phyloP scores from a whole-genome alignment of 2,329 filamentous ascomycete genomes.

The Pseudogymnoascus sp. region DNA sequence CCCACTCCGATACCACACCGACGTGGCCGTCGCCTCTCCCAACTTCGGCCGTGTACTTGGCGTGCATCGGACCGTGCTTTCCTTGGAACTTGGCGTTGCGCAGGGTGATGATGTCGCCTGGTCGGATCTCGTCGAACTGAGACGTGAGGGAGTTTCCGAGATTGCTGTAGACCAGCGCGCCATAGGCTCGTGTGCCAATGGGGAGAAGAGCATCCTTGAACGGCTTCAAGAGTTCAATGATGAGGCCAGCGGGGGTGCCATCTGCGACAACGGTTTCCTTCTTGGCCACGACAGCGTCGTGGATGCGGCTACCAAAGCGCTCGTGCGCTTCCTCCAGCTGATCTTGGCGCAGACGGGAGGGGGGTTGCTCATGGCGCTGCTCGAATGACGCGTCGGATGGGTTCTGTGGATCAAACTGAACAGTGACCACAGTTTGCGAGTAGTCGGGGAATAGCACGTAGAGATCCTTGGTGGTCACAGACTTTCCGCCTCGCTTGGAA shows the following conservation, averaged over 20 bases:
- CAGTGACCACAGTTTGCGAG: constrained; percentile 83
- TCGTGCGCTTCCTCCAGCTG: constrained; percentile 84
- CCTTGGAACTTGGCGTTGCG: constrained; percentile 93
- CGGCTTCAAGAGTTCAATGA: constrained; percentile 71
- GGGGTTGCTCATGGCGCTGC: constrained; percentile 80
- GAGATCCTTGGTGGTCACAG: constrained; percentile 68
- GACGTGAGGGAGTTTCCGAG: constrained; percentile 87
- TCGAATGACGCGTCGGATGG: constrained; percentile 66
- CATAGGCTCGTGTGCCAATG: constrained; percentile 82
- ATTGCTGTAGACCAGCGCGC: constrained; percentile 88
- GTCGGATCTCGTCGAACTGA: constrained; percentile 85
- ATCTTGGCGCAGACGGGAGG: constrained; percentile 76
- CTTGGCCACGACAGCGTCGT: constrained; percentile 59
- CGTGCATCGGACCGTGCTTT: constrained; percentile 90
- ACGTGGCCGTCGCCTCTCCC: constrained; percentile 82
- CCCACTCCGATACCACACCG: constrained; percentile 89
- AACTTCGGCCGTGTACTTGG: constrained; percentile 84
- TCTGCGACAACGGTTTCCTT: constrained; percentile 79
- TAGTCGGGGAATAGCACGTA: constrained; percentile 94
- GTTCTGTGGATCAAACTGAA: constrained; percentile 69
- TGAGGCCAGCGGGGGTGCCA: constrained; percentile 68
- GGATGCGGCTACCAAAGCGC: constrained; percentile 71
- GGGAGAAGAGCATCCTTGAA: constrained; percentile 69
- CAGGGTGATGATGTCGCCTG: constrained; percentile 87
- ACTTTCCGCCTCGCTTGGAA: constrained; percentile 61